phyloP scores from a whole-genome alignment of 495 filamentous ascomycete species.

The Penicillium argentinense region DNA sequence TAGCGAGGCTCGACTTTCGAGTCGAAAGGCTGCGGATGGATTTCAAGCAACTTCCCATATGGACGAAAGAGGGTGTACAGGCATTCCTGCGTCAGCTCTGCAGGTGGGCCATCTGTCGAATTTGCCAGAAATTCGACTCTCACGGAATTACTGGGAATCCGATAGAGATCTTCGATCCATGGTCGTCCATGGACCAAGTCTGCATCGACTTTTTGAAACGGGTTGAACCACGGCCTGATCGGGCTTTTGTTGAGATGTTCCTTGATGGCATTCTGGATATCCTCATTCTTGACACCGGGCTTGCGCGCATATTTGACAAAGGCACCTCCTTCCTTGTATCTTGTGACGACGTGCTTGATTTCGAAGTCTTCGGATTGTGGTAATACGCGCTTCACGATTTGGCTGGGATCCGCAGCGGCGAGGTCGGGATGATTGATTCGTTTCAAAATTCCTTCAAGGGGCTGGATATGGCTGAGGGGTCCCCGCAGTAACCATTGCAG shows the following conservation, averaged over 20 bases:
- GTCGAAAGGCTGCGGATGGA: slow-evolving; percentile 72
- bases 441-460: slow-evolving; percentile 61
- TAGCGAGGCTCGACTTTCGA: slow-evolving; percentile 80
- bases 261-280: slow-evolving; percentile 58
- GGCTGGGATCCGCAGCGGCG: slow-evolving; percentile 62
- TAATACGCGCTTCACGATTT: slow-evolving; percentile 61
- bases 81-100: slow-evolving; percentile 81
- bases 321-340: slow-evolving; percentile 87
- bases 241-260: slow-evolving; percentile 63
- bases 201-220: slow-evolving; percentile 67
- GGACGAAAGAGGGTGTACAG: slow-evolving; percentile 84
- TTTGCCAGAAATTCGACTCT: slow-evolving; percentile 80
- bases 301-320: slow-evolving; percentile 84
- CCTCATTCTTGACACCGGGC: slow-evolving; percentile 45
- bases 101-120: slow-evolving; percentile 60
- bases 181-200: slow-evolving; percentile 78
- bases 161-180: slow-evolving; percentile 91
- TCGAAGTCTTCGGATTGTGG: slow-evolving; percentile 59
- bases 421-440: slow-evolving; percentile 58
- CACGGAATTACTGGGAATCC: slow-evolving; percentile 71
- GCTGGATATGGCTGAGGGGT: slow-evolving; percentile 56
- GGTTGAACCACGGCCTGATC: slow-evolving; percentile 86
- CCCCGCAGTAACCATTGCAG: slow-evolving; percentile 65
- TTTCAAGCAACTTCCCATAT: slow-evolving; percentile 86
- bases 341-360: slow-evolving; percentile 75